These are phyloP conservation scores for Boletus reticuloceps DNA, from an alignment of 768 basidiomycete species.

Conservation along the genomic window DNA sequence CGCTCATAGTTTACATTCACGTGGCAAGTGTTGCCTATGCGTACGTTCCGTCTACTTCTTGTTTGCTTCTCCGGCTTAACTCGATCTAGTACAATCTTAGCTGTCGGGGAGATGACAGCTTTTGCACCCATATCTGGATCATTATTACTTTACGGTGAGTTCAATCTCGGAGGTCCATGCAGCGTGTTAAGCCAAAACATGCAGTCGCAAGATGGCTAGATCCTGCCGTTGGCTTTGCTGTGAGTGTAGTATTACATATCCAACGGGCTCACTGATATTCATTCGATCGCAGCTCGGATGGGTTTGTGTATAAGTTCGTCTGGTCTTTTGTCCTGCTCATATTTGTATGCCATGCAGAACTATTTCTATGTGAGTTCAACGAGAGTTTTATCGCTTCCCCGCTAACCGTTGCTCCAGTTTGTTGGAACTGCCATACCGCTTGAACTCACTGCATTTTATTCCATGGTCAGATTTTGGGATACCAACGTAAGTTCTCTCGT, in stretches of 20 bases:
- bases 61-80: background rate
- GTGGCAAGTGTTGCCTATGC: slow-evolving; percentile 28
- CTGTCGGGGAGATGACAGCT: slow-evolving; percentile 29
- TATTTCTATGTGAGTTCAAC: slow-evolving; percentile 31
- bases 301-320: slow-evolving; percentile 8
- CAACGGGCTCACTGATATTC: background rate
- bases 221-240: slow-evolving; percentile 31
- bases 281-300: slow-evolving; percentile 21
- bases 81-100: slow-evolving; percentile 23
- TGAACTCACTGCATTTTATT: slow-evolving; percentile 50
- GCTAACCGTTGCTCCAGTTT: slow-evolving; percentile 5
- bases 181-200: background rate
- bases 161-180: background rate
- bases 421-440: slow-evolving; percentile 42
- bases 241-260: slow-evolving; percentile 4
- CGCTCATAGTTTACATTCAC: slow-evolving; percentile 28
- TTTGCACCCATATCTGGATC: slow-evolving; percentile 31
- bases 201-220: slow-evolving; percentile 33
- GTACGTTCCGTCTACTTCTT: slow-evolving; percentile 10
- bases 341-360: slow-evolving; percentile 18
- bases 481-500: slow-evolving; percentile 7
- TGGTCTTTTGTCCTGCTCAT: background rate
- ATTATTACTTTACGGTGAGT: slow-evolving; percentile 26
- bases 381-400: background rate
- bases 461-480: slow-evolving; percentile 55